Conservation (phyloP, 192 early-diverging fungal genomes). For the Backusella macrospora region DNA sequence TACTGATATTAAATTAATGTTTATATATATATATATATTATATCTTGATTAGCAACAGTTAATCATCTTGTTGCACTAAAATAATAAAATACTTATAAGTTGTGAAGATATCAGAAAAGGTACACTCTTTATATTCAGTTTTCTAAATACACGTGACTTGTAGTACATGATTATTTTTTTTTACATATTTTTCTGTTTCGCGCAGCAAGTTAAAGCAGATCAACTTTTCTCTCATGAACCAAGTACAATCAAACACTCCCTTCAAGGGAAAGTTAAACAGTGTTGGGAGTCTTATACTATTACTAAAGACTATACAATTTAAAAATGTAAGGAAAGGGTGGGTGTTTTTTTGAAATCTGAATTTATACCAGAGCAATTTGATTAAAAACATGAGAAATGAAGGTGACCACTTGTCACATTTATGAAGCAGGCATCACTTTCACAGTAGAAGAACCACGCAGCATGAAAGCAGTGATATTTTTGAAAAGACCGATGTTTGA, state of each 20-base stretch:
- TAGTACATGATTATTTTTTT: neutral
- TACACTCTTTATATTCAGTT: too few species aligned
- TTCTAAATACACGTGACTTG: neutral
- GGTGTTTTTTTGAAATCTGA: neutral
- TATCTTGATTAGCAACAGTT: too few species aligned
- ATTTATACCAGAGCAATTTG: neutral
- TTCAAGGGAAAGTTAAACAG: constrained; percentile 16
- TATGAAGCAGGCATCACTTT: neutral
- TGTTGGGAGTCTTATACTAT: constrained; percentile 2
- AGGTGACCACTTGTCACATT: constrained; percentile 6
- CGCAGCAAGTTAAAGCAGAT: neutral
- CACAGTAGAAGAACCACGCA: neutral
- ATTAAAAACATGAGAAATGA: neutral
- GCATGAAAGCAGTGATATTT: constrained; percentile 15
- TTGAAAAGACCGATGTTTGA: constrained; percentile 7
- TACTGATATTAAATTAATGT: too few species aligned
- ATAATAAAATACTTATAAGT: too few species aligned
- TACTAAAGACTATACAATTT: constrained; percentile 4
- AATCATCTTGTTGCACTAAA: too few species aligned
- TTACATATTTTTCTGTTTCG: neutral
- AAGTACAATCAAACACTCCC: neutral
- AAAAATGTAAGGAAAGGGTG: neutral
- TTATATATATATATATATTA: too few species aligned
- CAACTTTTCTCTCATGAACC: neutral
- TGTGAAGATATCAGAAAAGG: too few species aligned